Conservation (phyloP, 2,329 filamentous ascomycete genomes). For the Penicillium sp. region DNA sequence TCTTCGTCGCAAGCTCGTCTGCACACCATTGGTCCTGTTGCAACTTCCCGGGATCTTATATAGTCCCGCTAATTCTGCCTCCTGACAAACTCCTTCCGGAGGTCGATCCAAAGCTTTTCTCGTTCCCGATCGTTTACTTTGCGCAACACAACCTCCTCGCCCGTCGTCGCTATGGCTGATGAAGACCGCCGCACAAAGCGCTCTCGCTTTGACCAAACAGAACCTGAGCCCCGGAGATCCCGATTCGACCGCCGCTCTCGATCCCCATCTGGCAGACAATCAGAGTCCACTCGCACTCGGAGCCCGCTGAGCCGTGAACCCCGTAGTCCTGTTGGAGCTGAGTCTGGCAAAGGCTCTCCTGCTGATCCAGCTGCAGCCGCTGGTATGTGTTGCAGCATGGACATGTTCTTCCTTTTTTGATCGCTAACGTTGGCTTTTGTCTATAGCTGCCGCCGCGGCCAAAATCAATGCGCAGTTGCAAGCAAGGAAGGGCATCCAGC, state of each 20-base stretch:
- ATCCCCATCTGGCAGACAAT: constrained; percentile 64
- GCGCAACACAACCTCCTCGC: background rate
- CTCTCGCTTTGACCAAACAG: constrained; percentile 90
- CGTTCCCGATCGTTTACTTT: constrained; percentile 2
- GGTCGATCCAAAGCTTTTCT: constrained; percentile 7
- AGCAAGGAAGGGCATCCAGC: constrained; percentile 82
- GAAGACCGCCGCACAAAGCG: constrained; percentile 72
- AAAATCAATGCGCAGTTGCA: constrained; percentile 79
- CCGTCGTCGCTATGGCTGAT: constrained; percentile 60
- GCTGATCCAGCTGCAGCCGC: constrained; percentile 71
- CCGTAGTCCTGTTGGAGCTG: constrained; percentile 45
- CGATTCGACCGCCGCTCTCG: constrained; percentile 90
- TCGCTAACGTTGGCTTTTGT: constrained; percentile 19
- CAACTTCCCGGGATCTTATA: background rate
- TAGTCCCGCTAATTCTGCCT: constrained; percentile 12
- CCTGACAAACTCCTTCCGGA: constrained; percentile 24
- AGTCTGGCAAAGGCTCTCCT: constrained; percentile 43
- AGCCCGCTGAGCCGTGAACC: constrained; percentile 63
- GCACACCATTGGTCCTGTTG: background rate
- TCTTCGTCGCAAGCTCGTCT: background rate
- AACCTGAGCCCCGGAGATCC: constrained; percentile 72
- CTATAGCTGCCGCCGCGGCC: constrained; percentile 75
- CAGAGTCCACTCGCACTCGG: constrained; percentile 69
- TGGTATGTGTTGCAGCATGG: constrained; percentile 47
- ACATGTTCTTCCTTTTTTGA: background rate